Conservation (phyloP, 257 asterid genomes). For the Linderniella brevidens region DNA sequence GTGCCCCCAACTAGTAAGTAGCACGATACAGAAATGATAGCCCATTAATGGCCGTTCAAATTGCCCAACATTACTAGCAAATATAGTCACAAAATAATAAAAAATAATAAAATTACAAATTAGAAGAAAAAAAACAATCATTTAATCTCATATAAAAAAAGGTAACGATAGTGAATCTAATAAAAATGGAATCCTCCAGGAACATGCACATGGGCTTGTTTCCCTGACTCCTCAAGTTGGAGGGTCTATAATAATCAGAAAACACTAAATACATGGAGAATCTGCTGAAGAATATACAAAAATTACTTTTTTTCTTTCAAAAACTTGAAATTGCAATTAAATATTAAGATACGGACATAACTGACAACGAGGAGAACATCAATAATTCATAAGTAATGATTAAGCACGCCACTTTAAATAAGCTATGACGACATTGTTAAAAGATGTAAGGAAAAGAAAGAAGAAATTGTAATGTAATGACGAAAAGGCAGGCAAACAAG, state of each 20-base stretch:
- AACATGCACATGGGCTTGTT: conserved; percentile 73
- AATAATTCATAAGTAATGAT: conserved; percentile 12
- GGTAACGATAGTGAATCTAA: conserved; percentile 8
- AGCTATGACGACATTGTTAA: too few relatives aligned
- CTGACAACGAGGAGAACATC: too few relatives aligned
- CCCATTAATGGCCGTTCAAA: conserved; percentile 7
- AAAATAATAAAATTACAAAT: too few relatives aligned
- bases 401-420: conserved; percentile 17
- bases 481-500: conserved; percentile 35
- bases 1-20: conserved; percentile 15
- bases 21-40: conserved; percentile 8
- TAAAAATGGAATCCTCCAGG: conserved; percentile 27
- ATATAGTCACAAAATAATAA: conserved; percentile 2
- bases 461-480: neutral
- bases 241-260: conserved; percentile 25
- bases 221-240: conserved; percentile 16
- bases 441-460: too few relatives aligned
- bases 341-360: conserved; percentile 22
- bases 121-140: neutral
- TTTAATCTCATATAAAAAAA: conserved; percentile 10
- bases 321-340: conserved; percentile 9
- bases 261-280: conserved; percentile 9
- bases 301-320: too few relatives aligned
- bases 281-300: too few relatives aligned
- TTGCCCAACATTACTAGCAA: conserved; percentile 7